Conservation (phyloP, 352 stramenopile species). For the Phytophthora macrochlamydospora region DNA sequence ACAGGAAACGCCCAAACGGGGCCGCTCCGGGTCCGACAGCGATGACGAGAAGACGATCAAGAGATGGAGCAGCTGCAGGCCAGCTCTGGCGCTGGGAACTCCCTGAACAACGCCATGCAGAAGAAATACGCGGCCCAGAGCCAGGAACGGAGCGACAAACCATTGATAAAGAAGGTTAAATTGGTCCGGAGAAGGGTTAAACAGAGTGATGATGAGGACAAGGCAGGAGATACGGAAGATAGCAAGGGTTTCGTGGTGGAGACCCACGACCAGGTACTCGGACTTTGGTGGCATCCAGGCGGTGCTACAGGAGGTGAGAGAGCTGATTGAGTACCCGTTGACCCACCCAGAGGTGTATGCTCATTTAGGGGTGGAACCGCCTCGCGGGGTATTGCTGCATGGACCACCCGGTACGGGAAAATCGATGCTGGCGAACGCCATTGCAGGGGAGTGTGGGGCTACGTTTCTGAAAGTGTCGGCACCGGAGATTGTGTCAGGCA, state of each 20-base stretch:
- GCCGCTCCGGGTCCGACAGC: slow-evolving; percentile 59
- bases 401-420: slow-evolving; percentile 94
- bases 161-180: slow-evolving; percentile 75
- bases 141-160: slow-evolving; percentile 31
- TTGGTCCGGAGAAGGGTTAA: slow-evolving; percentile 47
- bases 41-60: slow-evolving; percentile 67
- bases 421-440: slow-evolving; percentile 93
- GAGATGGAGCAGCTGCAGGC: slow-evolving; percentile 54
- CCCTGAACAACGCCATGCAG: slow-evolving; percentile 82
- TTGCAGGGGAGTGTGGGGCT: slow-evolving; percentile 92
- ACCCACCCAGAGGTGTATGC: slow-evolving; percentile 94
- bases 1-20: slow-evolving; percentile 50
- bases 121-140: slow-evolving; percentile 62
- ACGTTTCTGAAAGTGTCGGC: slow-evolving; percentile 89
- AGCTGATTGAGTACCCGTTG: slow-evolving; percentile 96
- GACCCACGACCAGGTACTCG: slow-evolving; percentile 80
- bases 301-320: slow-evolving; percentile 89
- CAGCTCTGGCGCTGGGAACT: slow-evolving; percentile 42
- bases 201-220: slow-evolving; percentile 7
- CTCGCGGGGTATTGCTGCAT: slow-evolving; percentile 91
- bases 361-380: slow-evolving; percentile 92
- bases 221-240: slow-evolving; percentile 11
- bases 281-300: slow-evolving; percentile 91
- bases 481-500: slow-evolving; percentile 94
- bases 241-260: slow-evolving; percentile 72